These are phyloP conservation scores for Saccharomycopsis babjevae DNA, from an alignment of 805 yeast species.

Conservation along the genomic window DNA sequence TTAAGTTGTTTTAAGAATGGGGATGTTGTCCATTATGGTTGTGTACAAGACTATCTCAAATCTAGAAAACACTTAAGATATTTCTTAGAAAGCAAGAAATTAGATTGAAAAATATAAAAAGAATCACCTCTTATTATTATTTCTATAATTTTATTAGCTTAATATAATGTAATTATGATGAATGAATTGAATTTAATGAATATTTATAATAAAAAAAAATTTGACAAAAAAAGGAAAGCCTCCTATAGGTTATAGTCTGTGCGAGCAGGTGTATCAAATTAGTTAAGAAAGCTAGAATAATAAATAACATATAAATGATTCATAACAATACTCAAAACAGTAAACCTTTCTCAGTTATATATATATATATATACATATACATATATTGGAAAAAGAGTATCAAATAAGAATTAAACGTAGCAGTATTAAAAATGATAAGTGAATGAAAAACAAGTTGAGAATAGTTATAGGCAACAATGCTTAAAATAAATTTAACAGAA, in stretches of 20 bases:
- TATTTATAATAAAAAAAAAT: too few relatives aligned
- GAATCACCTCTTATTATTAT: not conserved
- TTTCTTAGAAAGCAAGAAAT: not conserved
- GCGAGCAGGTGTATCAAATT: too few relatives aligned
- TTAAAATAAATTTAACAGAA: not conserved
- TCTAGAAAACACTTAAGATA: not conserved
- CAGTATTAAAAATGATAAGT: not conserved
- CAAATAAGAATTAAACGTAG: not conserved
- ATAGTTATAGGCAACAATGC: too few relatives aligned
- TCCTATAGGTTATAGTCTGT: too few relatives aligned
- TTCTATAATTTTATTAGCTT: not conserved
- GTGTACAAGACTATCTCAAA: conserved; percentile 16
- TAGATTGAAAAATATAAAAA: not conserved
- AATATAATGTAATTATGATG: not conserved
- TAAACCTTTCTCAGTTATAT: not conserved
- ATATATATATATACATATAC: not conserved
- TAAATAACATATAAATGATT: too few relatives aligned
- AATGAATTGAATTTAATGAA: too few relatives aligned
- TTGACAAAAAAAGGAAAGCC: too few relatives aligned
- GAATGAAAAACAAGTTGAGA: not conserved
- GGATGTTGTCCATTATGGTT: conserved; percentile 32
- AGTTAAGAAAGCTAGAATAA: too few relatives aligned
- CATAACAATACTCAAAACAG: not conserved
- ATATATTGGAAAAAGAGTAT: too few relatives aligned
- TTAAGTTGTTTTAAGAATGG: conserved; percentile 25